Evolutionary conservation across 208 protist species (phyloP), one percentile per base, ranked within the genome.

Genomic region (Leishmania amazonensis): DNA sequence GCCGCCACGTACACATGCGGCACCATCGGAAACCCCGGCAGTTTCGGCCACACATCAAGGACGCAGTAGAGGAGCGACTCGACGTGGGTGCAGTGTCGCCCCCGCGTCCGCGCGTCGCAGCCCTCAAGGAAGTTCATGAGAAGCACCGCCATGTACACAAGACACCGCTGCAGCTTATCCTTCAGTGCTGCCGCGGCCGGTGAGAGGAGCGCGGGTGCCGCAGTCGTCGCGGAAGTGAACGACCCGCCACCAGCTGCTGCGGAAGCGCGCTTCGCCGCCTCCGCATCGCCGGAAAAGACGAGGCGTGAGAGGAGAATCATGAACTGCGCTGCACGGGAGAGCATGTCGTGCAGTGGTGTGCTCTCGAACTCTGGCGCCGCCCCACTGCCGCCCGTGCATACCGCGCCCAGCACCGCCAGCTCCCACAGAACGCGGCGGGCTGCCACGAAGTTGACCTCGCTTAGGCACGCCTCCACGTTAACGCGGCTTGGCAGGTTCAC

Each of bases 1-100:
- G 87, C 86, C 35, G 77, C 65, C 31, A 87, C 64, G 76, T 88
- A 80, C 60, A 87, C 71, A 64, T 81, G 76, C 19, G 89, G 84
- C 57, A 88, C 75, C 68, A 87, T 75, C 35, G 83, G 86, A 42
- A 89, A 84, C 21, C 84, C 82, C 0, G 78, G 83, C 45, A 92
- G 73, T 21, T 21, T 47, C 3, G 86, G 89, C 89, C 84, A 86
- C 67, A 86, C 80, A 53, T 88, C 86, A 11, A 92, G 75, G 49
- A 89, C 51, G 73, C 88, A 88, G 79, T 78, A 87, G 24, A 92
- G 80, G 8, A 90, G 75, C 17, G 85, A 84, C 72, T 87, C 76
- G 7, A 84, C 73, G 42, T 82, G 58, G 79, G 60, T 51, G 62
- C 79, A 68, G 47, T 85, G 81, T 58, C 78, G 67, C 28, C 81